phyloP scores from a whole-genome alignment of 306 rosid genomes.

The Carpinus fangiana region DNA sequence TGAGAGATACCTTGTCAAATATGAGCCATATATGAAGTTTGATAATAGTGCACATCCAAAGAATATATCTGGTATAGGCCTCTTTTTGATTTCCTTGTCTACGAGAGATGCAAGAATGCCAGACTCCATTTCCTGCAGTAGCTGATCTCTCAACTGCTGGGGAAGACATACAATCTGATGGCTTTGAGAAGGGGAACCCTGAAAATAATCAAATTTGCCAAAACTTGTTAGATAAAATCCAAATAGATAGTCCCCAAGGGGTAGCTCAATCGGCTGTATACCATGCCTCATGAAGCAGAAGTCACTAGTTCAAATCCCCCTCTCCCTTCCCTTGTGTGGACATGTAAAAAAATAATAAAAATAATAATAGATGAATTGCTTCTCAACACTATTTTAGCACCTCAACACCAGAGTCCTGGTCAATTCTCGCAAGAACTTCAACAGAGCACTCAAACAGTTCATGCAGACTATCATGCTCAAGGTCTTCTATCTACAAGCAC shows the following conservation, averaged over 20 bases:
- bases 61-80: conserved; percentile 58
- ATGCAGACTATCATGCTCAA: conserved; percentile 45
- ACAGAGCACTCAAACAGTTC: conserved; percentile 72
- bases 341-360: background rate
- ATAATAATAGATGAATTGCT: conserved; percentile 17
- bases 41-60: conserved; percentile 65
- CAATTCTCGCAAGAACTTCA: conserved; percentile 65
- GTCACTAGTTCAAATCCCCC: no score
- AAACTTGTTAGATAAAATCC: conserved; percentile 11
- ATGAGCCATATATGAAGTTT: conserved; percentile 60
- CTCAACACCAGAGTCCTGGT: conserved; percentile 54
- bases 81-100: conserved; percentile 50
- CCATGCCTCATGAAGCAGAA: no score
- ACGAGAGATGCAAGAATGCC: conserved; percentile 54
- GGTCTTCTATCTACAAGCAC: conserved; percentile 58
- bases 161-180: conserved; percentile 57
- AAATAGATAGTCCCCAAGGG: conserved; percentile 2
- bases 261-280: no score
- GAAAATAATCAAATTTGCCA: conserved; percentile 22
- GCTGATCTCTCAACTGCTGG: conserved; percentile 62
- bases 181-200: conserved; percentile 51
- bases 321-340: no score
- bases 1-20: conserved; percentile 58
- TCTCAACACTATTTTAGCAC: conserved; percentile 40
- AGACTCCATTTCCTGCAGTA: conserved; percentile 72